Evolutionary conservation across 2,329 filamentous ascomycete genomes (phyloP).

Genomic region (Exophiala spinifera): DNA sequence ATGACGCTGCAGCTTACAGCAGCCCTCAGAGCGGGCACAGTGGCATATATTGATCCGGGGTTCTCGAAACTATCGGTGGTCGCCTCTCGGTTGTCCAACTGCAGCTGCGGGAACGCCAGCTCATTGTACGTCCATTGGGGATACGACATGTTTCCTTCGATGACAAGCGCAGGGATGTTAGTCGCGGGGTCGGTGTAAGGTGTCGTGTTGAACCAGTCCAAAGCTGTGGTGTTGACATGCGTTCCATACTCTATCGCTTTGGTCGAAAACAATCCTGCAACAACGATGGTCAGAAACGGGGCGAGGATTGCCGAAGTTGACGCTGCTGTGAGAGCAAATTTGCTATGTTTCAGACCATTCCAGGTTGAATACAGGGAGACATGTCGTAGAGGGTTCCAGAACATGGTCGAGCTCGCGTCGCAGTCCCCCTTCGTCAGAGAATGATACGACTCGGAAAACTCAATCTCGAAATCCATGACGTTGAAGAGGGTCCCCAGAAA

Average conservation of each 20-base stretch:
- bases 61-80: not conserved
- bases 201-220: slow-evolving; percentile 27
- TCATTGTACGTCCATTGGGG: slow-evolving; percentile 23
- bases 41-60: slow-evolving; percentile 5
- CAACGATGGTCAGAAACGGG: slow-evolving; percentile 29
- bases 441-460: slow-evolving; percentile 18
- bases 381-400: slow-evolving; percentile 22
- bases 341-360: slow-evolving; percentile 15
- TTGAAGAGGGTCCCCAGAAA: slow-evolving; percentile 24
- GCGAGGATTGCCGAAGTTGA: slow-evolving; percentile 27
- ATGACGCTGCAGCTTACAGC: slow-evolving; percentile 14
- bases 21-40: slow-evolving; percentile 19
- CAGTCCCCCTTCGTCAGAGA: slow-evolving; percentile 18
- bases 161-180: slow-evolving; percentile 12
- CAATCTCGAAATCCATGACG: slow-evolving; percentile 24
- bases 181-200: not conserved
- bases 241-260: slow-evolving; percentile 19
- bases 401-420: slow-evolving; percentile 13
- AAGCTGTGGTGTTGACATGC: slow-evolving; percentile 24
- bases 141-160: slow-evolving; percentile 25
- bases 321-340: slow-evolving; percentile 22
- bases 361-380: slow-evolving; percentile 16
- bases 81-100: not conserved
- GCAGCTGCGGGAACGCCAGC: slow-evolving; percentile 12
- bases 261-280: slow-evolving; percentile 30